Percentiles rank a stretch among this genome's conserved stretches.
phyloP scores from a whole-genome alignment of 768 basidiomycete genomes.

The Gloeophyllum trabeum region DNA sequence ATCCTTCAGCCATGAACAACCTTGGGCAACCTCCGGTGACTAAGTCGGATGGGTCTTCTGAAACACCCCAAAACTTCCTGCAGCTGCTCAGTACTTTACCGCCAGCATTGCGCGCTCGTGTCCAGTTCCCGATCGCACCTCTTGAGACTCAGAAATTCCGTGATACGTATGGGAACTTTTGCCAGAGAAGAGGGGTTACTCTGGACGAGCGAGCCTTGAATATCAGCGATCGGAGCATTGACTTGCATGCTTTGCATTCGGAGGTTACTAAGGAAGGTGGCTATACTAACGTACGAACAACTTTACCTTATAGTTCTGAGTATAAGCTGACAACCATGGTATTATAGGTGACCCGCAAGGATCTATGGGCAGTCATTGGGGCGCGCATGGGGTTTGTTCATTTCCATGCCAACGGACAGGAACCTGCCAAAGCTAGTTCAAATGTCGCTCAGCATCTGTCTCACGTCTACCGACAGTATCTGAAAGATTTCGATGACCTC shows the following conservation, averaged over 20 bases:
- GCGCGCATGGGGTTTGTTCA: slow-evolving; percentile 57
- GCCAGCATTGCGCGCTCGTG: too few species aligned
- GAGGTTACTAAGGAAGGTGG: slow-evolving; percentile 53
- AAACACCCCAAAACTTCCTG: too few species aligned
- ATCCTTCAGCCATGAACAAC: background rate
- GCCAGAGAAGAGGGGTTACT: slow-evolving; percentile 26
- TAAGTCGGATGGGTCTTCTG: background rate
- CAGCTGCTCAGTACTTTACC: too few species aligned
- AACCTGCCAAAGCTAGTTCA: slow-evolving; percentile 54
- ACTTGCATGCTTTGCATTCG: slow-evolving; percentile 46
- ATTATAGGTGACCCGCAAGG: slow-evolving; percentile 40
- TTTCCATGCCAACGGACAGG: slow-evolving; percentile 47
- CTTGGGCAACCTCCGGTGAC: background rate
- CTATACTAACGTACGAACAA: slow-evolving; percentile 30
- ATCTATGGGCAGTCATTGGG: slow-evolving; percentile 55
- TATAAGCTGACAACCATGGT: too few species aligned
- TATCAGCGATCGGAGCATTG: slow-evolving; percentile 45
- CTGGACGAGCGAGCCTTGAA: slow-evolving; percentile 29
- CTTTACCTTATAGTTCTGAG: too few species aligned
- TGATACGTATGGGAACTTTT: slow-evolving; percentile 35
- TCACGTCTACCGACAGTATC: slow-evolving; percentile 48
- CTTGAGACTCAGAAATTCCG: slow-evolving; percentile 29
- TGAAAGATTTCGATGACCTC: slow-evolving; percentile 42
- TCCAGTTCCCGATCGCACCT: too few species aligned
- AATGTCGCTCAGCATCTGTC: slow-evolving; percentile 48